Conservation (phyloP, 257 asterid genomes). For the Orobanche coerulescens region DNA sequence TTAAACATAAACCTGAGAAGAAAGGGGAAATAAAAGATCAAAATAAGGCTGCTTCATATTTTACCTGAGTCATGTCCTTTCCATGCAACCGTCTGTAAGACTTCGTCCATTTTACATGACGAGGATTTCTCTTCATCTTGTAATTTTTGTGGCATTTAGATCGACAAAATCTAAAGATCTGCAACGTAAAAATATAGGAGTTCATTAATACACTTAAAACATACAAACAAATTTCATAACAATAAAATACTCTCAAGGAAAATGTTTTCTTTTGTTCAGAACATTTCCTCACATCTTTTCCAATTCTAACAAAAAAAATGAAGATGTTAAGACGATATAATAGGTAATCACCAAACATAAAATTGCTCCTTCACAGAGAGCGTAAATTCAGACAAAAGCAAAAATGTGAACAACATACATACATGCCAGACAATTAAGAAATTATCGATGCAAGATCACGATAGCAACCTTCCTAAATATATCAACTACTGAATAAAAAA, state of each 20-base stretch:
- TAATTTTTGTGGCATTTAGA: constrained; percentile 90
- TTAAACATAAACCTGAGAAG: background rate
- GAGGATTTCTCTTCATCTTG: constrained; percentile 97
- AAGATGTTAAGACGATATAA: too few relatives aligned
- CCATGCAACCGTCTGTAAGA: constrained; percentile 78
- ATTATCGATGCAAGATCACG: background rate
- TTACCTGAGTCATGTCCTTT: constrained; percentile 94
- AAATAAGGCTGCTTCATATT: background rate
- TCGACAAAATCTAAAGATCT: constrained; percentile 81
- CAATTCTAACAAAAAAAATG: background rate
- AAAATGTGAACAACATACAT: constrained; percentile 10
- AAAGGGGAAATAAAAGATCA: background rate
- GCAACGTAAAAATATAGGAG: constrained; percentile 18
- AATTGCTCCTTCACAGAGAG: too few relatives aligned
- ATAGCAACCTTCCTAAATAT: background rate
- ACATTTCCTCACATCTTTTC: background rate
- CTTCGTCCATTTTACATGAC: constrained; percentile 89
- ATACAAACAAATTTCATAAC: background rate
- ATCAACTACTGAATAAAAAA: background rate
- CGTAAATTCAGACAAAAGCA: background rate
- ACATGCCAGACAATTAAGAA: constrained; percentile 4
- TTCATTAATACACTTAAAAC: constrained; percentile 10
- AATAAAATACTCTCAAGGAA: background rate
- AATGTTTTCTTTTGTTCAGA: background rate
- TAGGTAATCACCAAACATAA: too few relatives aligned